Evolutionary conservation across 139 green algal genomes (phyloP).

Genomic region (Coccomyxa sp.): DNA sequence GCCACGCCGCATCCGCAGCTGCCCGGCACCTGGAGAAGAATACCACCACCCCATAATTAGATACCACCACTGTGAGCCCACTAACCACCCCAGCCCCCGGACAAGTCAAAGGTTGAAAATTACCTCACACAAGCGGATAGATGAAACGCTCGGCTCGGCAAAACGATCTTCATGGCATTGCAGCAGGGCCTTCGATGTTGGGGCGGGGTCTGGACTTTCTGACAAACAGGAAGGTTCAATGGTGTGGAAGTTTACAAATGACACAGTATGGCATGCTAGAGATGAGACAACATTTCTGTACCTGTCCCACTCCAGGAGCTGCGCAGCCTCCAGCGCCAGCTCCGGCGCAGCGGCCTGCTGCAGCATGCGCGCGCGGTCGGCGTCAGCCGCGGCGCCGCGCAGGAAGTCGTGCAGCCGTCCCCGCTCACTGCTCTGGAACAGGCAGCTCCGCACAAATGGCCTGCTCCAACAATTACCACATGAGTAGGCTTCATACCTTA

Average conservation of each 20-base stretch:
- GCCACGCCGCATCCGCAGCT: not conserved
- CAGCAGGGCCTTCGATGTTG: not conserved
- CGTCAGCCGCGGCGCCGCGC: not conserved
- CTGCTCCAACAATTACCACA: not conserved
- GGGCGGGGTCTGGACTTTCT: no score
- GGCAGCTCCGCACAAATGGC: conserved; percentile 15
- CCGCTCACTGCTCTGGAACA: conserved; percentile 7
- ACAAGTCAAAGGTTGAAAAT: not conserved
- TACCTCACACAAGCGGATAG: not conserved
- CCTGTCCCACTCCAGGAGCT: conserved; percentile 13
- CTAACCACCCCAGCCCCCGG: not conserved
- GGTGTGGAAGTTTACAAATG: no score
- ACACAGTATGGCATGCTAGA: no score
- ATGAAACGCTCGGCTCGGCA: not conserved
- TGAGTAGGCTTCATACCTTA: not conserved
- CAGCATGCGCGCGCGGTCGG: not conserved
- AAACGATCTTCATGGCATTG: not conserved
- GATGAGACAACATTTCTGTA: not conserved
- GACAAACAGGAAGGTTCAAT: no score
- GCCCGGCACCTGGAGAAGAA: conserved; percentile 14
- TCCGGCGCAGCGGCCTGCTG: conserved; percentile 14
- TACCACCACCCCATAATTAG: not conserved
- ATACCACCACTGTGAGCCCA: not conserved
- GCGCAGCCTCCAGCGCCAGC: conserved; percentile 2
- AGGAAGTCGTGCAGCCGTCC: not conserved